Conservation (phyloP, 108 stramenopile species). For the Fragilaria radians region DNA sequence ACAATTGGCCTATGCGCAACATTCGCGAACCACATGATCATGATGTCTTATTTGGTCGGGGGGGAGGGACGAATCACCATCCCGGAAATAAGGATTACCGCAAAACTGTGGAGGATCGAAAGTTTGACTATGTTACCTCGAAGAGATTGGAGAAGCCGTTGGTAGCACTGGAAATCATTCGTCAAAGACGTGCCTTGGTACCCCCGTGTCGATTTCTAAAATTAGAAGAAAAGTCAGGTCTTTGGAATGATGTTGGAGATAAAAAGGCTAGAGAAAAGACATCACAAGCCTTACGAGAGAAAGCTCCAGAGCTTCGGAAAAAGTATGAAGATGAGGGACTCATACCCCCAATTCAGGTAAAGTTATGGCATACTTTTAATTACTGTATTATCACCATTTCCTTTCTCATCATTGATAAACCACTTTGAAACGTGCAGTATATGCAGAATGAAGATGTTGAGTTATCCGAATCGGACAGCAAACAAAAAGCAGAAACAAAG, state of each 20-base stretch:
- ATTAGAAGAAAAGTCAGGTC: slow-evolving; percentile 57
- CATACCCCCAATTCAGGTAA: not conserved
- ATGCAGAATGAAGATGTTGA: no score
- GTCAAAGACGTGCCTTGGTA: slow-evolving; percentile 52
- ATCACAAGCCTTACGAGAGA: slow-evolving; percentile 78
- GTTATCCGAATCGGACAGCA: no score
- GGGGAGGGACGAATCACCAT: slow-evolving; percentile 84
- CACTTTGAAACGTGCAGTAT: no score
- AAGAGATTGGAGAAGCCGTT: slow-evolving; percentile 80
- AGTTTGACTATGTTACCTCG: slow-evolving; percentile 64
- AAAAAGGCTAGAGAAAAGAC: slow-evolving; percentile 85
- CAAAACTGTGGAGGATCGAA: slow-evolving; percentile 72
- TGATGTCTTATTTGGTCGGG: slow-evolving; percentile 80
- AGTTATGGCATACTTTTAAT: no score
- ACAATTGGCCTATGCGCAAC: slow-evolving; percentile 44
- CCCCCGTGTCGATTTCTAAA: slow-evolving; percentile 87
- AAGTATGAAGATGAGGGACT: slow-evolving; percentile 43
- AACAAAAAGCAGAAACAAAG: no score
- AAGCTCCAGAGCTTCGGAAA: slow-evolving; percentile 59
- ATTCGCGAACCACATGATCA: slow-evolving; percentile 69
- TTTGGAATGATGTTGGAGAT: slow-evolving; percentile 83
- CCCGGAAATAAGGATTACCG: slow-evolving; percentile 79
- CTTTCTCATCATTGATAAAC: no score
- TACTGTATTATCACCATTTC: no score
- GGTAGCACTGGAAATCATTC: slow-evolving; percentile 76